Evolutionary conservation across 106 monocot genomes (phyloP).

Genomic region (Acorus calamus): DNA sequence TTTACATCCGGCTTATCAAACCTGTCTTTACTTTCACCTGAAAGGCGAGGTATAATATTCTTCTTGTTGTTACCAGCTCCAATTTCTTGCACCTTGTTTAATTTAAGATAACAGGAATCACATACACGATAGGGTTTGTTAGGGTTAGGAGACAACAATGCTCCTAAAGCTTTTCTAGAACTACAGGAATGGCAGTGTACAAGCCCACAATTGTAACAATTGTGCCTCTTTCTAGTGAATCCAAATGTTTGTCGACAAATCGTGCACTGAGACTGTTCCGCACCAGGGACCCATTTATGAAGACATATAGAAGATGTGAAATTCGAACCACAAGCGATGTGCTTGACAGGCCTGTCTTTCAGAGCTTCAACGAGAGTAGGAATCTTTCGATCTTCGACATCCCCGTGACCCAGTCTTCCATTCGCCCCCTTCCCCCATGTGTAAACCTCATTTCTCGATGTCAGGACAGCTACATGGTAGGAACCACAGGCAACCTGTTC

Average conservation of each 20-base stretch:
- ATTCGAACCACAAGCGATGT: neutral
- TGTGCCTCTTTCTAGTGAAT: conserved; percentile 38
- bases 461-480: conserved; percentile 12
- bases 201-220: conserved; percentile 43
- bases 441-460: conserved; percentile 11
- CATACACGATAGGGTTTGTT: conserved; percentile 42
- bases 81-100: conserved; percentile 23
- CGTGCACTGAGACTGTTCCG: conserved; percentile 24
- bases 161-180: conserved; percentile 29
- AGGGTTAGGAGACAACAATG: conserved; percentile 36
- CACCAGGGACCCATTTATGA: neutral
- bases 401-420: conserved; percentile 17
- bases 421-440: conserved; percentile 23
- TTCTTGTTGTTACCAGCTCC: neutral
- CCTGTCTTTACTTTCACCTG: too few relatives aligned
- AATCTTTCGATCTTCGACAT: conserved; percentile 14
- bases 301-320: conserved; percentile 2
- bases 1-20: neutral
- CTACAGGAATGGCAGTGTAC: conserved; percentile 41
- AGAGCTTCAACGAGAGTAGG: conserved; percentile 14
- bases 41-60: too few relatives aligned
- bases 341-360: conserved; percentile 4
- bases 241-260: conserved; percentile 36
- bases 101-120: conserved; percentile 41
- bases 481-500: conserved; percentile 13